Conservation (phyloP, 208 protist species). For the Leishmania gerbilli region DNA sequence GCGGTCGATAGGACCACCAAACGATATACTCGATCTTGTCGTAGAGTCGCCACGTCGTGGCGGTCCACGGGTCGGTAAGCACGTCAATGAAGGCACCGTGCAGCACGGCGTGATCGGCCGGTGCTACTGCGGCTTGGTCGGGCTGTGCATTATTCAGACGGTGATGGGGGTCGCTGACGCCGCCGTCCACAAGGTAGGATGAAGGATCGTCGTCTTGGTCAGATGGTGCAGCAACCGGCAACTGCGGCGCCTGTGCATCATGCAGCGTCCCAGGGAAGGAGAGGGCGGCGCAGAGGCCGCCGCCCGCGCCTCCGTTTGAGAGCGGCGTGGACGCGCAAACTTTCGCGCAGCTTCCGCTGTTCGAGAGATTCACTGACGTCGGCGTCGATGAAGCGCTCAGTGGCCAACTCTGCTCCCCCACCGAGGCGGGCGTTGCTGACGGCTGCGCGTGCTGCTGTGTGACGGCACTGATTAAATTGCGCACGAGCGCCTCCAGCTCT, state of each 20-base stretch:
- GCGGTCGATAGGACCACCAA: constrained; percentile 78
- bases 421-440: constrained; percentile 2
- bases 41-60: constrained; percentile 54
- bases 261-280: background rate
- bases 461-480: constrained; percentile 30
- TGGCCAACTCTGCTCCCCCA: constrained; percentile 14
- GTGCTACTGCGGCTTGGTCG: background rate
- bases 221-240: background rate
- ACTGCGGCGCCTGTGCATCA: background rate
- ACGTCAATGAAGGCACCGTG: constrained; percentile 66
- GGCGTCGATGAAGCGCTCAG: constrained; percentile 14
- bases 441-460: constrained; percentile 19
- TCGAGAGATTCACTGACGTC: constrained; percentile 1
- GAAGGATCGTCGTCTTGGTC: constrained; percentile 2
- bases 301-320: background rate
- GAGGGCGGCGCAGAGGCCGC: background rate
- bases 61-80: constrained; percentile 55
- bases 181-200: background rate
- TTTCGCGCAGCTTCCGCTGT: background rate
- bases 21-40: constrained; percentile 87
- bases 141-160: background rate
- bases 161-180: background rate
- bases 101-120: constrained; percentile 44
- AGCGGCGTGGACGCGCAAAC: background rate
- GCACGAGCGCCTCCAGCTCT: constrained; percentile 57